These are phyloP conservation scores for Trichophyton mentagrophytes DNA, from an alignment of 2,329 filamentous ascomycete species.

Conservation along the genomic window DNA sequence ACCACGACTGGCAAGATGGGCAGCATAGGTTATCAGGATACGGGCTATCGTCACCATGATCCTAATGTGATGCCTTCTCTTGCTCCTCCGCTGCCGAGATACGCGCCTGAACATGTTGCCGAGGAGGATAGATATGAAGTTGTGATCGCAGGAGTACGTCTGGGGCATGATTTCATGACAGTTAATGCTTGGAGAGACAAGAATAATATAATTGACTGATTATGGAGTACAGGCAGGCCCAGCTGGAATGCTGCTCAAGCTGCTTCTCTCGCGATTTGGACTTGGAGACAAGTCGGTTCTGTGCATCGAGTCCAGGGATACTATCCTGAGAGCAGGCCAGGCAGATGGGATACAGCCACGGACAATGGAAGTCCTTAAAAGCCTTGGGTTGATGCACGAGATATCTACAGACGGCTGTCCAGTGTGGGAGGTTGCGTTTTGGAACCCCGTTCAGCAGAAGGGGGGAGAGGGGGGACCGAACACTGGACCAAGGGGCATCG, in stretches of 20 bases:
- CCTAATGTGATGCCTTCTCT: conserved; percentile 35
- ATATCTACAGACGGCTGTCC: conserved; percentile 47
- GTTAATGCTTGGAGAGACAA: not conserved
- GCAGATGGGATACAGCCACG: conserved; percentile 34
- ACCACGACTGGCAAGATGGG: not conserved
- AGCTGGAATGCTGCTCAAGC: conserved; percentile 30
- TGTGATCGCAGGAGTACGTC: conserved; percentile 28
- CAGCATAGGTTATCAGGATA: not conserved
- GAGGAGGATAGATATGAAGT: conserved; percentile 28
- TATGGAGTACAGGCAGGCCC: conserved; percentile 25
- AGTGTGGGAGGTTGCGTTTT: conserved; percentile 47
- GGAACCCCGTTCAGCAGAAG: conserved; percentile 27
- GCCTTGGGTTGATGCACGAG: conserved; percentile 35
- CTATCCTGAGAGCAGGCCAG: conserved; percentile 29
- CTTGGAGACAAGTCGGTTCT: conserved; percentile 30
- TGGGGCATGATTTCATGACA: not conserved
- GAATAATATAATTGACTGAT: not conserved
- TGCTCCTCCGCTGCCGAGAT: conserved; percentile 27
- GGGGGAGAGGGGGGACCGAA: not conserved
- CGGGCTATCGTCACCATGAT: conserved; percentile 1
- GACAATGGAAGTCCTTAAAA: conserved; percentile 33
- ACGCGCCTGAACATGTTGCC: conserved; percentile 17
- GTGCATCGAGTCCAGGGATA: conserved; percentile 32
- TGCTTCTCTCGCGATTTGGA: conserved; percentile 34
- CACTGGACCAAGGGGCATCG: conserved; percentile 22